These are phyloP conservation scores for Choiromyces venosus DNA, from an alignment of 495 filamentous ascomycete species.

Conservation along the genomic window DNA sequence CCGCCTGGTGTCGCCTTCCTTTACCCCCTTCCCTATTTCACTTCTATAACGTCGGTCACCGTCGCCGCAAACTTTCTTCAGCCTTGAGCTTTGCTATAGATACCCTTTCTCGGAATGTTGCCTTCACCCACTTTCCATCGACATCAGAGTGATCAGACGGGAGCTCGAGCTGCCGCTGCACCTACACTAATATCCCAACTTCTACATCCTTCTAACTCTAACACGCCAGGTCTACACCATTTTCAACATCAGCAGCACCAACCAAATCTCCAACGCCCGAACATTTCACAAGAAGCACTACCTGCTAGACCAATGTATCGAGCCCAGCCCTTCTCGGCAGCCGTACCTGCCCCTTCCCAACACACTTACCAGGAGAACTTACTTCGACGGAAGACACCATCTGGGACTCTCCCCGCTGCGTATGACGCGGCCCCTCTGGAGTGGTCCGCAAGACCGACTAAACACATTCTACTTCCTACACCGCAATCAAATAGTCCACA, in stretches of 20 bases:
- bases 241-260: slow-evolving; percentile 23
- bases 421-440: slow-evolving; percentile 85
- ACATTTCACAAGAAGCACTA: slow-evolving; percentile 20
- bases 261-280: slow-evolving; percentile 19
- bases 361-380: slow-evolving; percentile 59
- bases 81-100: slow-evolving; percentile 20
- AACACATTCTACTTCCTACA: slow-evolving; percentile 74
- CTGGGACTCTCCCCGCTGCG: slow-evolving; percentile 83
- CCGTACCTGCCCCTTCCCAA: slow-evolving; percentile 31
- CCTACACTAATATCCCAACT: slow-evolving; percentile 36
- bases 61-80: slow-evolving; percentile 31
- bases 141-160: slow-evolving; percentile 28
- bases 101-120: slow-evolving; percentile 32
- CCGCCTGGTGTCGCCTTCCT: slow-evolving; percentile 25
- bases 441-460: slow-evolving; percentile 69
- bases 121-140: slow-evolving; percentile 28
- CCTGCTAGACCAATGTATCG: slow-evolving; percentile 34
- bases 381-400: slow-evolving; percentile 87
- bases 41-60: background rate
- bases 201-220: slow-evolving; percentile 29
- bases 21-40: slow-evolving; percentile 2
- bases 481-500: slow-evolving; percentile 29
- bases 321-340: slow-evolving; percentile 30
- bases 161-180: slow-evolving; percentile 35
- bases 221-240: slow-evolving; percentile 19